Base-by-base conservation (phyloP, 345 rosid species). In the Melaleuca quinquenervia region DNA sequence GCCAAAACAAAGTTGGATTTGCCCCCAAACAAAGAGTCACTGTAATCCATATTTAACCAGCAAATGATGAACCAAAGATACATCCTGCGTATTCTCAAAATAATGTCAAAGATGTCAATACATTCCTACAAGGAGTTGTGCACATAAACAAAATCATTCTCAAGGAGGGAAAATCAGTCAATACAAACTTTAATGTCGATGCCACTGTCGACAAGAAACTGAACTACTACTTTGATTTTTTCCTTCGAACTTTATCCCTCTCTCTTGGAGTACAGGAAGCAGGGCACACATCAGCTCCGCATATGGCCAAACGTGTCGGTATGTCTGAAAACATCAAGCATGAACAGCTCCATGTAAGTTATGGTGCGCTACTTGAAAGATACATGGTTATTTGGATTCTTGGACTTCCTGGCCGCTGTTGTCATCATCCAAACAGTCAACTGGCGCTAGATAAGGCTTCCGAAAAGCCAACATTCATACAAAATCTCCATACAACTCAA, bases 41-140 rank as follows among this genome's bases (percentile, higher is more conserved):
- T 12, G 2, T 58, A 26, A 58, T 58, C 7, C 0, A n/a, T 27
- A 27, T 1, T 0, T 60, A 60, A 0, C 1, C 36, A n/a, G 7
- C 18, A 27, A 6, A 60, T 5, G 20, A 60, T 12, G 20, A 60
- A 60, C 20, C 74, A n/a, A 0, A 7, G 11, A 29, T 11, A n/a
- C 36, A 7, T 60, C 74, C 4, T 6, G 9, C 41, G 0, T 12
- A 60, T 60, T 27, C 74, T 60, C 74, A 27, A 60, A 27, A 2
- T 36, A 27, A 27, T 13, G 20, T 60, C 20, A 13, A 60, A 27
- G 36, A 27, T 27, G 74, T 60, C 36, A 13, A 1, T 0, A 60
- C 6, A 60, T n/a, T 13, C 3, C 18, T 1, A 62, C 6, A 14
- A 15, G 10, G 10, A 6, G 21, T 13, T 18, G 21, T 14, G 0